A percentile compares a stretch with the other conserved stretches of the same genome.
These are phyloP conservation scores for Miscanthus lutarioriparius DNA, from an alignment of 176 grass and related monocot genomes.

Conservation along the genomic window DNA sequence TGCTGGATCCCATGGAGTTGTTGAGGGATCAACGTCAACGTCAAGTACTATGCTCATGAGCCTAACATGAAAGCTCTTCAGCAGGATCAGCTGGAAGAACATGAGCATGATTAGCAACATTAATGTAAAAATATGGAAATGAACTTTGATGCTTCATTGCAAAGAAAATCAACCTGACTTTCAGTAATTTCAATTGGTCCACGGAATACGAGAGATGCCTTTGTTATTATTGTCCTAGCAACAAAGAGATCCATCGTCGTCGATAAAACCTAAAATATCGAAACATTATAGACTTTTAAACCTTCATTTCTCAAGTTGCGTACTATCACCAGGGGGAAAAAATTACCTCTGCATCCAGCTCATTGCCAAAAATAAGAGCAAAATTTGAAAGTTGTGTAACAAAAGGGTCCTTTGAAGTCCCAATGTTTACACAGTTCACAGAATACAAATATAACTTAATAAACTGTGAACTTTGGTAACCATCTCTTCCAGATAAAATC, in stretches of 20 bases:
- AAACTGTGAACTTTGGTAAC: conserved; percentile 47
- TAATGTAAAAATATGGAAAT: conserved; percentile 25
- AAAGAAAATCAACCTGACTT: conserved; percentile 66
- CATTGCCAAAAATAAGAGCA: conserved; percentile 90
- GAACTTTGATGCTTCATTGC: background rate
- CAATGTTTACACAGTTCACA: conserved; percentile 74
- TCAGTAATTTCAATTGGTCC: conserved; percentile 81
- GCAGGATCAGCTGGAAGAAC: conserved; percentile 67
- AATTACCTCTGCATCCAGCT: conserved; percentile 99
- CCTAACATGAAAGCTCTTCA: conserved; percentile 99
- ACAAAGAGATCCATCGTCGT: conserved; percentile 99
- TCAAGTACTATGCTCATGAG: conserved; percentile 99
- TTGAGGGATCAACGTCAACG: conserved; percentile 93
- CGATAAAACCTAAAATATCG: conserved; percentile 89
- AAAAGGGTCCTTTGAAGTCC: conserved; percentile 79
- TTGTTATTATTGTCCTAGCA: conserved; percentile 99
- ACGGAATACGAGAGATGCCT: conserved; percentile 98
- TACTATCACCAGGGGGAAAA: conserved; percentile 8
- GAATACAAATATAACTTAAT: conserved; percentile 90
- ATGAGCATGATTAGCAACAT: conserved; percentile 41
- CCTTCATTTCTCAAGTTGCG: conserved; percentile 8
- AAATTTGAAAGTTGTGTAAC: conserved; percentile 87
- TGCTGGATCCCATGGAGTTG: conserved; percentile 94
- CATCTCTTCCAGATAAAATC: conserved; percentile 87
- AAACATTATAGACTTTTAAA: background rate